Base-by-base conservation (phyloP, 768 basidiomycete species). In the Pleurotus salmoneostramineus region DNA sequence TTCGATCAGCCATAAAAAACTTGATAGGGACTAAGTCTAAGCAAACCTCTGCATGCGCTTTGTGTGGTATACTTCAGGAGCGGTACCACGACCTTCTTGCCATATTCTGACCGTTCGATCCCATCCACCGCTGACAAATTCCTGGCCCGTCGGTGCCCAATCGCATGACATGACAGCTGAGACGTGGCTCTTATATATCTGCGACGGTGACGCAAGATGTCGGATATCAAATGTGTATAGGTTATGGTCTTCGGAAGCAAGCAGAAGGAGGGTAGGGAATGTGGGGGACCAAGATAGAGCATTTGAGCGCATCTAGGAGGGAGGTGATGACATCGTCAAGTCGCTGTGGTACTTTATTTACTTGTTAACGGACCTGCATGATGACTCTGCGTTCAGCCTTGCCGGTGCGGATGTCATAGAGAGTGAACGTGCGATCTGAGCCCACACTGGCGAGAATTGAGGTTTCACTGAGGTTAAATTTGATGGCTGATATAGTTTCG, bases 181-280 rank as follows among this genome's bases (percentile, higher is more conserved):
- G 15, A 98, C 96, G 69, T 99, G 97, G 0, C 87, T 95, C 72
- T 98, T 98, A 81, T 96, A 98, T 31, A 98, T 91, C 60, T 96
- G 91, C 1, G 85, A 91, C 3, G 97, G 93, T 1, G 82, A 77
- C 10, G 82, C 74, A 21, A 99, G 80, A 56, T 90, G 83, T 44
- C 97, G 84, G 50, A 98, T 89, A 67, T 99, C 97, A 70, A 97
- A 99, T 0, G 97, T 98, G 71, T 98, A 98, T 27, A 98, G 80
- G 66, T 98, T 97, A 75, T 98, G 95, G 67, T 98, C 96, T 77
- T 98, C 97, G 0, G 95, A 98, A n/a, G 93, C 97, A 5, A 98
- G 83, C 6, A 99, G 83, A 40, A 98, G 74, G 3, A 88, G 78
- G 0, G 95, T 98, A 3, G 97, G 97, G 67, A 95, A 88, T 0